Percentiles rank a stretch among this genome's conserved stretches.
Evolutionary conservation across 805 yeast species (phyloP).

Genomic region (Debaryomyces hansenii): DNA sequence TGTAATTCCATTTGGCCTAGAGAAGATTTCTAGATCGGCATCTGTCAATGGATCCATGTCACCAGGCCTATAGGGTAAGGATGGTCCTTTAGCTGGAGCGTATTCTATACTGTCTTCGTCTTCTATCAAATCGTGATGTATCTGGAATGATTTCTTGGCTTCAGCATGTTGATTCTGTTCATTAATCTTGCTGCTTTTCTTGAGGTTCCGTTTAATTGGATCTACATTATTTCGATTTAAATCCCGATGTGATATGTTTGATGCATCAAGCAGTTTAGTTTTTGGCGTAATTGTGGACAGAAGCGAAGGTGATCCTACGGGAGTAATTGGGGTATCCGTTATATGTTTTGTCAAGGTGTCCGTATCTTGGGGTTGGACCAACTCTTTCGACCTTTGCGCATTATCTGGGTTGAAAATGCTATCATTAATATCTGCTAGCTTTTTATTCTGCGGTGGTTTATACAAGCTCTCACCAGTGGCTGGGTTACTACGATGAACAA

Average conservation of each 20-base stretch:
- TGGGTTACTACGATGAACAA: constrained; percentile 16
- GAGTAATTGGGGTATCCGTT: constrained; percentile 2
- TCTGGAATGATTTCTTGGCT: constrained; percentile 4
- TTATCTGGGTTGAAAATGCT: constrained; percentile 8
- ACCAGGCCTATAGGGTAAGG: constrained; percentile 44
- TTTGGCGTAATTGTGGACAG: constrained; percentile 9
- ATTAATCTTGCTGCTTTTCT: not conserved
- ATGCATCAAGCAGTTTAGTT: constrained; percentile 10
- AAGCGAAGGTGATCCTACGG: constrained; percentile 1
- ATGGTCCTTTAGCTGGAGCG: constrained; percentile 40
- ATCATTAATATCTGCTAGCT: not conserved
- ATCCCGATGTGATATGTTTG: constrained; percentile 12
- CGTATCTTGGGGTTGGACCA: constrained; percentile 22
- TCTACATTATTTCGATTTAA: constrained; percentile 19
- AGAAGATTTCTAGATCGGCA: constrained; percentile 21
- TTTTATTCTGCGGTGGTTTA: constrained; percentile 1
- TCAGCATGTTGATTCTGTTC: not conserved
- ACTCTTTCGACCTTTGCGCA: constrained; percentile 19
- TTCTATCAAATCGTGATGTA: constrained; percentile 20
- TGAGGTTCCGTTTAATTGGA: constrained; percentile 23
- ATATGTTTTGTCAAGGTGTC: constrained; percentile 24
- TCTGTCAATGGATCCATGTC: constrained; percentile 42
- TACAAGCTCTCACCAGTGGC: not conserved
- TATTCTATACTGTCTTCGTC: constrained; percentile 49
- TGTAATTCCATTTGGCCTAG: constrained; percentile 21